Evolutionary conservation across 257 asterid genomes (phyloP).

Genomic region (Dorcoceras hygrometricum): DNA sequence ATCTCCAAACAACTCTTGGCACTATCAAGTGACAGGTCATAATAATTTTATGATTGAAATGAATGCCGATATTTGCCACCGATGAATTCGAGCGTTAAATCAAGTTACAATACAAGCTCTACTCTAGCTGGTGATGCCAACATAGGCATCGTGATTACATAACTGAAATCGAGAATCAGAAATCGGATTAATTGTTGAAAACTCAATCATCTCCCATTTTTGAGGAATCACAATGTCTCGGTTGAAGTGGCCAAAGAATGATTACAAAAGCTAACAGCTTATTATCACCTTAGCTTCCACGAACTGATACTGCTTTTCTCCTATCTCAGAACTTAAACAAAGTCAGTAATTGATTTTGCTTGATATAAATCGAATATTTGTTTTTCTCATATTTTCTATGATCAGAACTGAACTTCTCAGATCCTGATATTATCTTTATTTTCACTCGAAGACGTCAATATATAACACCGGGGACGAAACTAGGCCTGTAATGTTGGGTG

Average conservation of each 20-base stretch:
- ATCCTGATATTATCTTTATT: constrained; percentile 8
- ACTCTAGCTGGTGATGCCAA: constrained; percentile 58
- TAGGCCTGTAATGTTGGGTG: no score
- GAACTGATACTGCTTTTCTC: constrained; percentile 45
- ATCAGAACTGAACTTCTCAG: background rate
- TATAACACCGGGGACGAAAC: no score
- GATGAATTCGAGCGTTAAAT: constrained; percentile 78
- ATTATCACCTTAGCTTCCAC: constrained; percentile 44
- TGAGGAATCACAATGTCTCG: constrained; percentile 61
- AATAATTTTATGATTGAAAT: constrained; percentile 17
- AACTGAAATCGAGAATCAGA: constrained; percentile 59
- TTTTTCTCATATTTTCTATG: constrained; percentile 2
- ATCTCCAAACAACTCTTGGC: constrained; percentile 76
- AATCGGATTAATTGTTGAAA: constrained; percentile 60
- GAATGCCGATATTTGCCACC: constrained; percentile 35
- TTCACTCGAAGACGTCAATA: constrained; percentile 42
- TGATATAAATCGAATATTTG: constrained; percentile 4
- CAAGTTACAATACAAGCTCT: constrained; percentile 48
- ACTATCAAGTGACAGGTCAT: constrained; percentile 97
- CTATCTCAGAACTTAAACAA: constrained; percentile 50
- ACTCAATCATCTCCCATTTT: constrained; percentile 48
- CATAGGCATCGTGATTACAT: constrained; percentile 70
- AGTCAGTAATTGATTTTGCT: constrained; percentile 39
- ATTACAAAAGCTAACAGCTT: constrained; percentile 64
- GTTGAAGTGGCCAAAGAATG: constrained; percentile 73